Evolutionary conservation across 2,329 filamentous ascomycete species (phyloP).

Genomic region (Beauveria sp.): DNA sequence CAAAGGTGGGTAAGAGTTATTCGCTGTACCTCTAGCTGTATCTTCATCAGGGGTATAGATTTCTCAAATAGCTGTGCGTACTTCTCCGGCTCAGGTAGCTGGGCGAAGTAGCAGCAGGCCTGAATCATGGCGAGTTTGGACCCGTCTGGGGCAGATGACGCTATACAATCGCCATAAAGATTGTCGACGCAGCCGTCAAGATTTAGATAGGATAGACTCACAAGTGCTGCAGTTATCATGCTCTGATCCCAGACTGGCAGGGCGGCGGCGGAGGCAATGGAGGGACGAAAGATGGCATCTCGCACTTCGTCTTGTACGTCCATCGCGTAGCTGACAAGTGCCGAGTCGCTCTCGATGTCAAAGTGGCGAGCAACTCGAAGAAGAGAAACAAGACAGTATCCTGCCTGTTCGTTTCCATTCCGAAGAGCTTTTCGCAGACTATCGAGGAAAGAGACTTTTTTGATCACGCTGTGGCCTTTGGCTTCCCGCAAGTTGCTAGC

Average conservation of each 20-base stretch:
- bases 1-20: not conserved
- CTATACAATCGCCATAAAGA: constrained; percentile 49
- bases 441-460: constrained; percentile 60
- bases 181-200: constrained; percentile 50
- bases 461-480: constrained; percentile 54
- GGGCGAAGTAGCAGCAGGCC: constrained; percentile 55
- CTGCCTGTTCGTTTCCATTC: constrained; percentile 58
- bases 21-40: constrained; percentile 45
- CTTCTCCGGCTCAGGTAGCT: constrained; percentile 37
- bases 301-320: constrained; percentile 63
- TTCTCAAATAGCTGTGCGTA: constrained; percentile 50
- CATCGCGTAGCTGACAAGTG: constrained; percentile 58
- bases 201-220: constrained; percentile 55
- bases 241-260: constrained; percentile 51
- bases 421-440: constrained; percentile 53
- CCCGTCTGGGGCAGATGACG: constrained; percentile 45
- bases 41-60: constrained; percentile 48
- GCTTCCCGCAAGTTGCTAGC: constrained; percentile 59
- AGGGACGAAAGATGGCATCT: constrained; percentile 55
- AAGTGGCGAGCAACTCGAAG: constrained; percentile 59
- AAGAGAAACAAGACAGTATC: constrained; percentile 57
- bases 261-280: constrained; percentile 35
- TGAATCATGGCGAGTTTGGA: constrained; percentile 58
- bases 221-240: constrained; percentile 59
- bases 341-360: constrained; percentile 53